Base-by-base conservation (phyloP, 768 basidiomycete genomes). In the Leucosporidium scottii region DNA sequence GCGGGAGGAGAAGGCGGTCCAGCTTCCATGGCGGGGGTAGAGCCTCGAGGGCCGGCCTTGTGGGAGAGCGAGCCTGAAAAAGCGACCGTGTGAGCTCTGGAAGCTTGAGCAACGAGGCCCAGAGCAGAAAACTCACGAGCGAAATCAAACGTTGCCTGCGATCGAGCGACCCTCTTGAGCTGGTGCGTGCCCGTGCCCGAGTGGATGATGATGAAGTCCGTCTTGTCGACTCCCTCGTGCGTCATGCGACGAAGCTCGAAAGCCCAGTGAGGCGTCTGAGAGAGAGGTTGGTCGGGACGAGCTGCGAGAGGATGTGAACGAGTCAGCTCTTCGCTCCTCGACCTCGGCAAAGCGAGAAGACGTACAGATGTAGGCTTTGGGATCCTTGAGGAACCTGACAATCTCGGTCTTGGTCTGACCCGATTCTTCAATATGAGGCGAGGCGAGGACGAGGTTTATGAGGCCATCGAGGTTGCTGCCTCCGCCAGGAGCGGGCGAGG, bases 121-220 rank as follows among this genome's bases (percentile, higher is more conserved):
- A 20, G 27, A 54, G 20, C 53, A 34, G 9, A 23, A 20, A 61
- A 61, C 67, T 23, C 18, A 64, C 67, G 63, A 47, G 69, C 66
- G 31, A 71, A 67, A 9, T 64, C 66, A 54, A 67, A 54, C 20
- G 27, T 54, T 13, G 25, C 39, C 57, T 30, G 30, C 23, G 30
- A 17, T 21, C n/a, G 3, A 18, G 59, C 36, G 1, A 48, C 59
- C 0, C 71, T 64, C 48, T 68, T 68, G 4, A 72, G 65, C 55
- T 63, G 54, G 62, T 55, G 68, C 7, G 53, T 61, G 4, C 67
- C 65, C 13, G 63, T 61, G 0, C 49, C 48, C 47, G 67, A 61
- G 27, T 63, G 53, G 27, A 72, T 27, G 55, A 72, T 63, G 71
- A 72, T 69, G 49, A 68, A 66, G 62, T 72, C 71, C 44, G 62